Base-by-base conservation (phyloP, 2,329 filamentous ascomycete genomes). In the Exophiala sideris region DNA sequence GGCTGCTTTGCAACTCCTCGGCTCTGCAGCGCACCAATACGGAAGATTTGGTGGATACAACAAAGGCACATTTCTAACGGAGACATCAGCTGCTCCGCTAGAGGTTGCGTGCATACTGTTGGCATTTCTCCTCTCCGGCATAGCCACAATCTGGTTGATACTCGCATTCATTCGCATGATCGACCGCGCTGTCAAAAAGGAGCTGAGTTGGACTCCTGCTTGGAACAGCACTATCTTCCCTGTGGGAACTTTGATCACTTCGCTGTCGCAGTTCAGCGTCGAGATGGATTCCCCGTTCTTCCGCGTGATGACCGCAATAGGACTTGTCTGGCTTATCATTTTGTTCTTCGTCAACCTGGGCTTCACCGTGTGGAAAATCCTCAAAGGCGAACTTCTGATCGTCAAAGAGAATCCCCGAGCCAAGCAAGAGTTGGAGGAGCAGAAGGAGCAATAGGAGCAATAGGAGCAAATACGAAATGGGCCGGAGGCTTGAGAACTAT, bases 91-190 rank as follows among this genome's bases (percentile, higher is more conserved):
- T 0, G 50, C 16, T 1, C 58, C 66, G 0, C 60, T 76, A 5
- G 68, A 63, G 0, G 65, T 64, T 16, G 55, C 63, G 3, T 75
- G 73, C 35, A 65, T 71, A 34, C 68, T 76, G 29, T 57, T 64
- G 0, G 73, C 71, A 0, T 48, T 76, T 29, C 41, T 74, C 12
- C 61, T 65, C n/a, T 74, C 71, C 67, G 73, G 73, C 0, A 68
- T 70, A 42, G 70, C 66, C 0, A 67, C 70, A 3, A 73, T 76
- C 36, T 76, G 72, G 73, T 72, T 71, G 68, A 54, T 62, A n/a
- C 71, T 76, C 53, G 70, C 71, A 2, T 59, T 72, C 6, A 53
- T 49, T 21, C 53, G 45, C 29, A 57, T 62, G 55, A 14, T 57
- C 12, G 45, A 56, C 12, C 42, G 60, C 6, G 52, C 53, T 10